These are phyloP conservation scores for Lasiodiplodia sp. DNA, from an alignment of 2,329 filamentous ascomycete species.

Conservation along the genomic window DNA sequence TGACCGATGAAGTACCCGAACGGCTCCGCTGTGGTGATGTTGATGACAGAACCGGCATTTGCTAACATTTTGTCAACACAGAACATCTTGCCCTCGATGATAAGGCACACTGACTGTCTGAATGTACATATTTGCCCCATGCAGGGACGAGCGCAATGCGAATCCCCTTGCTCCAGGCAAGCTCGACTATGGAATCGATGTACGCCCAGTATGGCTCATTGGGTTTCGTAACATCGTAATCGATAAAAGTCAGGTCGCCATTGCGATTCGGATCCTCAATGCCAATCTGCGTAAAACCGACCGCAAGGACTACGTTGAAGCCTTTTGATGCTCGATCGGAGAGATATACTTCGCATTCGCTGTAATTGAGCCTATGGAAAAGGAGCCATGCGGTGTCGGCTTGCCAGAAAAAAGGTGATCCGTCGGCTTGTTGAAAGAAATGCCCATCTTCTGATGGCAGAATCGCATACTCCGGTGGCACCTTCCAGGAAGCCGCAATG, in stretches of 20 bases:
- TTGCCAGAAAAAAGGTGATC: conserved; percentile 2
- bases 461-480: background rate
- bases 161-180: background rate
- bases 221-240: background rate
- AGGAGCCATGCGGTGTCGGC: conserved; percentile 8
- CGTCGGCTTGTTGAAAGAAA: background rate
- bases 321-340: background rate
- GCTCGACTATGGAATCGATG: background rate
- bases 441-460: conserved; percentile 4
- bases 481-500: background rate
- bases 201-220: background rate
- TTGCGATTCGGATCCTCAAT: background rate
- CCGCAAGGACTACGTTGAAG: conserved; percentile 9
- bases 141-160: conserved; percentile 2
- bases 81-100: background rate
- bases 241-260: background rate
- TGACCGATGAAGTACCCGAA: background rate
- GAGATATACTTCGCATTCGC: background rate
- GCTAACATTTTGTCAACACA: background rate
- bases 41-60: background rate
- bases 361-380: conserved; percentile 11
- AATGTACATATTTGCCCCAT: conserved; percentile 1
- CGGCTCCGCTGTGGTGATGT: background rate
- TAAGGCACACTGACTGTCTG: background rate
- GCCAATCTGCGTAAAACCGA: background rate